A percentile compares a stretch with the other conserved stretches of the same genome.
Evolutionary conservation across 805 yeast species (phyloP).

Genomic region (Candida nonsorbophila): DNA sequence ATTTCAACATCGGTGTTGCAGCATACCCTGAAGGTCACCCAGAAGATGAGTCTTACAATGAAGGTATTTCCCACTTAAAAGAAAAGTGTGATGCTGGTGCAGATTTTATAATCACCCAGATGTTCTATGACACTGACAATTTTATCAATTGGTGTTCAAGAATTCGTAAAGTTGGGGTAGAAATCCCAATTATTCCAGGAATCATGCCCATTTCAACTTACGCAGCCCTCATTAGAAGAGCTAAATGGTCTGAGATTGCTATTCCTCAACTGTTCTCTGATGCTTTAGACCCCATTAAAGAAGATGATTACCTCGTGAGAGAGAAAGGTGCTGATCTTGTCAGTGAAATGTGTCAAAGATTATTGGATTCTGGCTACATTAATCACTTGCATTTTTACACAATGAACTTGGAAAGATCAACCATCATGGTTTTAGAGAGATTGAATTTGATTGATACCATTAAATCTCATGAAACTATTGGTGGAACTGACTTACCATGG

Average conservation of each 20-base stretch:
- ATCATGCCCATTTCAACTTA: conserved; percentile 98
- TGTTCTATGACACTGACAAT: conserved; percentile 90
- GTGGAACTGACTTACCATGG: conserved; percentile 66
- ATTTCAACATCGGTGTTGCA: conserved; percentile 93
- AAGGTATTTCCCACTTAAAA: conserved; percentile 57
- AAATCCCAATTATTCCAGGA: conserved; percentile 91
- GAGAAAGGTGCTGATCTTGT: conserved; percentile 79
- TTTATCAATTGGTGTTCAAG: conserved; percentile 77
- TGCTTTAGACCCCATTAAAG: conserved; percentile 74
- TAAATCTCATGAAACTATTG: conserved; percentile 33
- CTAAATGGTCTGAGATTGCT: conserved; percentile 85
- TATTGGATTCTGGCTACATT: conserved; percentile 66
- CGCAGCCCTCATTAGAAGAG: conserved; percentile 87
- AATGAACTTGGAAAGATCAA: conserved; percentile 92
- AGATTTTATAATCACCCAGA: conserved; percentile 88
- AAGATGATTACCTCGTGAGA: conserved; percentile 85
- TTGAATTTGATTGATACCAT: conserved; percentile 52
- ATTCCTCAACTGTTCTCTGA: conserved; percentile 72
- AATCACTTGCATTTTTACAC: conserved; percentile 94
- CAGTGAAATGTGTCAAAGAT: conserved; percentile 72
- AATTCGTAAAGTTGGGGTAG: conserved; percentile 67
- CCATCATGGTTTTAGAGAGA: conserved; percentile 79
- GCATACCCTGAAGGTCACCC: conserved; percentile 98
- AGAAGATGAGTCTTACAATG: conserved; percentile 59
- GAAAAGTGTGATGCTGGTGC: conserved; percentile 95